Evolutionary conservation across 2,329 filamentous ascomycete species (phyloP).

Genomic region (Fusarium sp.): DNA sequence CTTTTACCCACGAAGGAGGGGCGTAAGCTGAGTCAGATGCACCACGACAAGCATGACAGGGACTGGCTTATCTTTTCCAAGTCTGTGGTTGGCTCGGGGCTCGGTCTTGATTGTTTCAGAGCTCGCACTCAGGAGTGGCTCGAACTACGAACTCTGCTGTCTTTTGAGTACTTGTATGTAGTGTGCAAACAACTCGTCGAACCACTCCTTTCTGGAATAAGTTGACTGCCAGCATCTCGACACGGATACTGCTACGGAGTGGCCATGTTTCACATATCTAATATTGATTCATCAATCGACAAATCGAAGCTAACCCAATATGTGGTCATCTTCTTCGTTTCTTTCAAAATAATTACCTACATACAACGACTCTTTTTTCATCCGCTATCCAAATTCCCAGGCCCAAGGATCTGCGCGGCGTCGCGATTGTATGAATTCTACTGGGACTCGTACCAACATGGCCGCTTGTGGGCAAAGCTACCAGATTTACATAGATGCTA

Average conservation of each 20-base stretch:
- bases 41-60: not conserved
- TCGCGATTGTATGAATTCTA: not conserved
- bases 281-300: not conserved
- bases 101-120: not conserved
- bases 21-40: conserved; percentile 3
- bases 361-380: not conserved
- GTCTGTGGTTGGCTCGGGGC: not conserved
- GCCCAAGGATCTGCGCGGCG: not conserved
- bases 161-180: not conserved
- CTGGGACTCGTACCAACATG: not conserved
- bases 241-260: no score
- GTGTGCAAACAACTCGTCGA: not conserved
- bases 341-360: not conserved
- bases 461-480: not conserved
- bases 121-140: not conserved
- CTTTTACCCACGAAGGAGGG: not conserved
- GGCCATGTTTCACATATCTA: not conserved
- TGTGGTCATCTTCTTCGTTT: not conserved
- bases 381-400: not conserved
- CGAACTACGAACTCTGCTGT: not conserved
- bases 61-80: not conserved
- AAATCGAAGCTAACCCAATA: not conserved
- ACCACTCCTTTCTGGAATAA: no score
- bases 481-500: not conserved
- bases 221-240: not conserved